phyloP scores from a whole-genome alignment of 192 early-diverging fungal species.

The Entrophospora sp. region DNA sequence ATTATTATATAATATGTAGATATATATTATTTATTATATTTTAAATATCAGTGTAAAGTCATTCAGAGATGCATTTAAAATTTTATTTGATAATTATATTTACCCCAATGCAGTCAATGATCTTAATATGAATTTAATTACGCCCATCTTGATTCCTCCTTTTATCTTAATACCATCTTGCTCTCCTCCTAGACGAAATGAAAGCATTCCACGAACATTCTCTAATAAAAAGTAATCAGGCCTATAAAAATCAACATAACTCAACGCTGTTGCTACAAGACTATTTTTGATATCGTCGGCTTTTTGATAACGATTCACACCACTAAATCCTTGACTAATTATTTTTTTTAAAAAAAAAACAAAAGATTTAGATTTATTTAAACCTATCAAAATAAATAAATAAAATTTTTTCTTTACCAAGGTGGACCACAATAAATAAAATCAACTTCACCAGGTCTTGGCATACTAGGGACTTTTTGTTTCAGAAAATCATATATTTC shows the following conservation, averaged over 20 bases:
- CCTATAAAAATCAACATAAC: conserved; percentile 62
- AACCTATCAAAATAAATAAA: conserved; percentile 12
- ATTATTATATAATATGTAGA: neutral
- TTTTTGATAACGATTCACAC: conserved; percentile 50
- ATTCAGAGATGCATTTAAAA: no score
- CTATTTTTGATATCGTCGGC: conserved; percentile 60
- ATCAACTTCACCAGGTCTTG: conserved; percentile 51
- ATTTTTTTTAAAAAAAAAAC: neutral
- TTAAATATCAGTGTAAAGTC: neutral
- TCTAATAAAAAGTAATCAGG: conserved; percentile 60
- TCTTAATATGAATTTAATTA: conserved; percentile 60
- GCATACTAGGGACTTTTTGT: conserved; percentile 40
- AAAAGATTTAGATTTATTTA: conserved; percentile 6
- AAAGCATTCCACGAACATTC: conserved; percentile 55
- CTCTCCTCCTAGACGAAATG: conserved; percentile 49
- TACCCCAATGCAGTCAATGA: conserved; percentile 51
- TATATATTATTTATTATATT: conserved; percentile 12
- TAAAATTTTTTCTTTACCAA: conserved; percentile 26
- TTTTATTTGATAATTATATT: no score
- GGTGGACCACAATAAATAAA: conserved; percentile 70
- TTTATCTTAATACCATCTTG: conserved; percentile 40
- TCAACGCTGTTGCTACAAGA: conserved; percentile 51
- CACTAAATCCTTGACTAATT: conserved; percentile 52
- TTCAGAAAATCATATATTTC: conserved; percentile 32
- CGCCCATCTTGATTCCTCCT: conserved; percentile 53